Evolutionary conservation across 305 asterid species (phyloP), one percentile per base, ranked within the genome.

Genomic region (Solanum hybrid): DNA sequence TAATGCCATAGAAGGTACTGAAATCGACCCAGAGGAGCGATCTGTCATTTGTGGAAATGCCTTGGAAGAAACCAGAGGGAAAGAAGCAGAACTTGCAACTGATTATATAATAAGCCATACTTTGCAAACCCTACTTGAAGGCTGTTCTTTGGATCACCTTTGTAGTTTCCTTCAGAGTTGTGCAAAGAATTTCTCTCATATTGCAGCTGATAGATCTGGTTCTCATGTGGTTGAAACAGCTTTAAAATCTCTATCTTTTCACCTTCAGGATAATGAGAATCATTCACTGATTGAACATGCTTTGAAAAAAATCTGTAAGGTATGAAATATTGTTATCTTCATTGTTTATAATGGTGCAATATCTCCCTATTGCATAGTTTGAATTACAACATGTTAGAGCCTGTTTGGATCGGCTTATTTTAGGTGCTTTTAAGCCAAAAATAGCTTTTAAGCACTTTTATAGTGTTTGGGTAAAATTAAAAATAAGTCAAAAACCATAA

Each of bases 171-270:
- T 97, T 32, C 93, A 88, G 65, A 93, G 93, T 91, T 95, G 96
- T 90, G 94, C 96, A 10, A 88, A 92, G 79, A 90, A 90, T 31
- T 96, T 97, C 92, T 87, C 93, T 72, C 95, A 93, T 22, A 96
- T 97, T 88, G 94, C 96, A 37, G 93, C 91, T 93, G 99, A 97
- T 92, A 94, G 96, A 91, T 97, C 99, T n/a, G 99, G 99, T 91
- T 97, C 99, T 83, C 99, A 97, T 90, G 99, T 97, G 51, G 99
- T 95, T 89, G 99, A 97, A 92, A 93, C 99, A 31, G 97, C 99
- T 88, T 91, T 97, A 86, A 97, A 95, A 94, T 94, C 99, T 89
- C 90, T 97, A 93, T 94, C 96, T 80, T 80, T 91, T 87, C 98
- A 97, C 91, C 97, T 97, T 92, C 96, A 93, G 90, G 95, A 97